Percentiles rank a stretch among this genome's conserved stretches.
Evolutionary conservation across 139 green algal species (phyloP).

Genomic region (Coccomyxa sp.): DNA sequence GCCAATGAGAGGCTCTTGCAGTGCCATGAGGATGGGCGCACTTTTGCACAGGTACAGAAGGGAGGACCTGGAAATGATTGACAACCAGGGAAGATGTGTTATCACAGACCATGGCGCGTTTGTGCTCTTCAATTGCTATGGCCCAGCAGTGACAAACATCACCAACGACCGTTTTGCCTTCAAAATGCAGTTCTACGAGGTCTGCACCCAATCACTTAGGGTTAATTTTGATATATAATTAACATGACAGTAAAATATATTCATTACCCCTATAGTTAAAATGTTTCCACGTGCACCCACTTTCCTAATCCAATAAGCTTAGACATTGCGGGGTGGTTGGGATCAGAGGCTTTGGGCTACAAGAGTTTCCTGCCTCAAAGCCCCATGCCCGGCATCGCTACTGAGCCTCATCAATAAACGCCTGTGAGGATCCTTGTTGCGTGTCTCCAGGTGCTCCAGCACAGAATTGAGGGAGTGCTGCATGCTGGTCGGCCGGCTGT

Average conservation of each 20-base stretch:
- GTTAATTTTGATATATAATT: background rate
- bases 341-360: no score
- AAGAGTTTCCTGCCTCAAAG: no score
- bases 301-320: background rate
- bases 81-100: slow-evolving; percentile 46
- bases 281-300: background rate
- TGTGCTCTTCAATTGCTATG: slow-evolving; percentile 45
- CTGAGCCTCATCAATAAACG: no score
- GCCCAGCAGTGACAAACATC: slow-evolving; percentile 31
- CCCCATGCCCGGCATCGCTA: no score
- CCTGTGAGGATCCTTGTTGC: no score
- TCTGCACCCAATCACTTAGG: background rate
- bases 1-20: no score
- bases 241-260: background rate
- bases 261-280: background rate
- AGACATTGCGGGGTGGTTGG: background rate
- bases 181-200: slow-evolving; percentile 29
- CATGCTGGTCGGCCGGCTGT: slow-evolving; percentile 37
- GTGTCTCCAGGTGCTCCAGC: slow-evolving; percentile 24
- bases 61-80: slow-evolving; percentile 33
- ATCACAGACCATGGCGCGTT: slow-evolving; percentile 45
- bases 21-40: background rate
- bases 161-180: slow-evolving; percentile 27
- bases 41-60: slow-evolving; percentile 1
- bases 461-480: slow-evolving; percentile 26